A percentile compares a stretch with the other conserved stretches of the same genome.
Evolutionary conservation across 257 asterid species (phyloP).

Genomic region (Echites panduratus): DNA sequence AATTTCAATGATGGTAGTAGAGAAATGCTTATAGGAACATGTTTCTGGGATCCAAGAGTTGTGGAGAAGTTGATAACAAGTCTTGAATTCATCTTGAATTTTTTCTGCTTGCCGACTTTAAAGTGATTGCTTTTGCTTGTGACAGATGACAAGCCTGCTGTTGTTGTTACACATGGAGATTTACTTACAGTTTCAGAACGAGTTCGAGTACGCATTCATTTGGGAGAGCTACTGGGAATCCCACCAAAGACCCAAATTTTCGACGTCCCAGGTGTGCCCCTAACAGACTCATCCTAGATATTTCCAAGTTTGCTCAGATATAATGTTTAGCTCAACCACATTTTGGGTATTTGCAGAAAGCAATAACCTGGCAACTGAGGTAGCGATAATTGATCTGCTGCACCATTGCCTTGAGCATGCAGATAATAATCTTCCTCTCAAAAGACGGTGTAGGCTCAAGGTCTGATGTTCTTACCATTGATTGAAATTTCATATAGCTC

Average conservation of each 20-base stretch:
- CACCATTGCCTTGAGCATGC: conserved; percentile 62
- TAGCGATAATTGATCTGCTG: conserved; percentile 49
- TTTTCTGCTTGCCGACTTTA: conserved; percentile 1
- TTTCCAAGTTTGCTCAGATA: neutral
- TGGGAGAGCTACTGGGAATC: conserved; percentile 64
- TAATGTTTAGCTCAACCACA: neutral
- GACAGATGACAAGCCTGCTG: conserved; percentile 84
- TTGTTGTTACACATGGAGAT: conserved; percentile 88
- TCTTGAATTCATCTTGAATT: neutral
- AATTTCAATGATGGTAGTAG: neutral
- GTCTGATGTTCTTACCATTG: conserved; percentile 28
- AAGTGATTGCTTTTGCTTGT: conserved; percentile 4
- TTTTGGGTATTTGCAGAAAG: conserved; percentile 37
- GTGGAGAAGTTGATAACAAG: neutral
- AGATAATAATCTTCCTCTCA: conserved; percentile 55
- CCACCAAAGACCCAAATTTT: conserved; percentile 67
- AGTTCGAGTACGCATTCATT: conserved; percentile 41
- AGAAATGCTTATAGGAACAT: neutral
- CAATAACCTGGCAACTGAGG: conserved; percentile 36
- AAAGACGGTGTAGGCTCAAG: conserved; percentile 26
- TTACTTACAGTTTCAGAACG: conserved; percentile 58
- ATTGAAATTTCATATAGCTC: neutral
- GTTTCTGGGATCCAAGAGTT: neutral
- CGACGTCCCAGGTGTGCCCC: conserved; percentile 75
- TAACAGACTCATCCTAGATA: neutral